Base-by-base conservation (phyloP, 768 basidiomycete species). In the Termitomyces heimii region DNA sequence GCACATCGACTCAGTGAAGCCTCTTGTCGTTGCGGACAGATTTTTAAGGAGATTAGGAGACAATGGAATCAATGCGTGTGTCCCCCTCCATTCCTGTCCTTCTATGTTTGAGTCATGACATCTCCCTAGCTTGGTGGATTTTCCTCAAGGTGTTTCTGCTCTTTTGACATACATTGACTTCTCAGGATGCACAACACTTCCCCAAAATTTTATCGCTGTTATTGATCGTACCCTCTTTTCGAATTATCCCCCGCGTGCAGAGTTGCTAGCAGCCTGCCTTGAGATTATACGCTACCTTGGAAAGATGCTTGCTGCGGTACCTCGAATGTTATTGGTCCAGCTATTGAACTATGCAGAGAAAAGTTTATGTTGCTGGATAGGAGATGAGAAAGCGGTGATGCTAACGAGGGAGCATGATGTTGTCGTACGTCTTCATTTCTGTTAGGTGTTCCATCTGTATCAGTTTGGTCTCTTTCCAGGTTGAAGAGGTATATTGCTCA, bases 311-410 rank as follows among this genome's bases (percentile, higher is more conserved):
- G 42, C 58, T 4, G 67, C 66, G 6, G 61, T 66, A 18, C 60
- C 71, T 1, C 62, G 68, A 4, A 49, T 53, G 0, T 60, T 69
- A 22, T 68, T 77, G 10, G 62, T 77, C 7, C 62, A 61, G 12
- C 63, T 78, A n/a, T 59, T 84, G 9, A 62, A 61, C 16, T 58
- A 58, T 12, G 66, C 81, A 28, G 71, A 74, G 24, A 64, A 70
- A 34, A 67, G 79, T 22, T 61, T 85, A 5, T 71, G 70, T 53
- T 61, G 68, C 31, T 87, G 85, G 86, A 77, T 86, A 22, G 73
- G 72, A 43, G 85, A 86, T 57, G 72, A 73, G 37, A 44, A 61
- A 0, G 68, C 71, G 24, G 57, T 73, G 16, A 69, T 86, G 49
- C 61, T 70, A 3, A 73, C 74, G 4, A 63, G 71, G 7, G 77